A percentile compares a stretch with the other conserved stretches of the same genome.
phyloP scores from a whole-genome alignment of 768 basidiomycete genomes.

The Arthromyces matolae region DNA sequence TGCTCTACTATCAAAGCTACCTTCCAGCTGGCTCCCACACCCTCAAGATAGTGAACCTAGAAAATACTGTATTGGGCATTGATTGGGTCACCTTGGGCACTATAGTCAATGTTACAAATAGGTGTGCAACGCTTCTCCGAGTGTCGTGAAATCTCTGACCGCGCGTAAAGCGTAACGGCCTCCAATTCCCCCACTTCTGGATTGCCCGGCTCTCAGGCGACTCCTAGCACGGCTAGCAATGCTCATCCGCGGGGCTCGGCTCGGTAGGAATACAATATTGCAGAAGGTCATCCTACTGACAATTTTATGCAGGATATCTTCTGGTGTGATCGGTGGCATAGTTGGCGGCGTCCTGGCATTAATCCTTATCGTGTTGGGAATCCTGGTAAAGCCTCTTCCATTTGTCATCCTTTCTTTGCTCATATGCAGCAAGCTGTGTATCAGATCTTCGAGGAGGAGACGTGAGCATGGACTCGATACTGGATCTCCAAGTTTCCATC shows the following conservation, averaged over 20 bases:
- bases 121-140: neutral
- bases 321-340: neutral
- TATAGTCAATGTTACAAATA: neutral
- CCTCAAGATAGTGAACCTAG: constrained; percentile 3
- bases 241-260: neutral
- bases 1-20: constrained; percentile 4
- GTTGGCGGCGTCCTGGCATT: neutral
- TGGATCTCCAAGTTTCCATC: neutral
- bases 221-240: neutral
- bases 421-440: neutral
- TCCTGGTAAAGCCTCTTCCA: neutral
- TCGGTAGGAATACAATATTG: neutral
- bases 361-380: neutral
- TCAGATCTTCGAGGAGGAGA: neutral
- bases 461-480: neutral
- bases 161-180: too few relatives aligned
- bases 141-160: too few relatives aligned
- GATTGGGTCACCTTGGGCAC: neutral
- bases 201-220: neutral
- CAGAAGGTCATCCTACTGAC: too few relatives aligned
- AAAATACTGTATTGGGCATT: neutral
- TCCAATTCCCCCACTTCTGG: neutral
- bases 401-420: too few relatives aligned
- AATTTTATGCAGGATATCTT: neutral
- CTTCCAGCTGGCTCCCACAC: neutral